phyloP scores from a whole-genome alignment of 495 filamentous ascomycete species.

The Aspergillus olivimuriae region DNA sequence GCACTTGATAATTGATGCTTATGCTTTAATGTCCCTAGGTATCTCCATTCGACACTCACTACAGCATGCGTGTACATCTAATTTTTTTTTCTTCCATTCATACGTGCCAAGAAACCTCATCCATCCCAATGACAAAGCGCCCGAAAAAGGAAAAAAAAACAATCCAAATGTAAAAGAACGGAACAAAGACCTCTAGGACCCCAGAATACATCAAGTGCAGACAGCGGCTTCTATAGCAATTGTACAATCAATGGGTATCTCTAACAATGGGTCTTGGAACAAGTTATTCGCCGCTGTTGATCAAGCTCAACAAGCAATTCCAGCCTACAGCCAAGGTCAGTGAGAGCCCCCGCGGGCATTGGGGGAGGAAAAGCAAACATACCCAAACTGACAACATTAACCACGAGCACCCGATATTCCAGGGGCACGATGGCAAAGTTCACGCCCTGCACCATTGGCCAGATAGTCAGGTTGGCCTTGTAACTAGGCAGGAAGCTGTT shows the following conservation, averaged over 20 bases:
- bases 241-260: constrained; percentile 20
- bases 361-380: constrained; percentile 31
- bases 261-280: constrained; percentile 9
- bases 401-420: constrained; percentile 77
- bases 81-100: not conserved
- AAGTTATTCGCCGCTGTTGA: constrained; percentile 56
- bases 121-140: not conserved
- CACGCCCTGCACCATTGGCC: constrained; percentile 83
- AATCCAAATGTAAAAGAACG: not conserved
- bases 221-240: constrained; percentile 4
- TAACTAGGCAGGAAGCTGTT: constrained; percentile 63
- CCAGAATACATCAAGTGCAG: constrained; percentile 1
- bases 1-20: no score
- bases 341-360: no score
- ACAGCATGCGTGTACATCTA: not conserved
- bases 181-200: constrained; percentile 3
- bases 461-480: constrained; percentile 82
- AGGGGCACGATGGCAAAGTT: constrained; percentile 91
- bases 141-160: not conserved
- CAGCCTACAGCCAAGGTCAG: constrained; percentile 70
- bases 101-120: not conserved
- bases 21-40: no score
- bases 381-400: constrained; percentile 78
- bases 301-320: constrained; percentile 90
- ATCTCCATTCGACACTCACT: not conserved